phyloP scores from a whole-genome alignment of 2,329 filamentous ascomycete species.

The Penicillium verrucosum region DNA sequence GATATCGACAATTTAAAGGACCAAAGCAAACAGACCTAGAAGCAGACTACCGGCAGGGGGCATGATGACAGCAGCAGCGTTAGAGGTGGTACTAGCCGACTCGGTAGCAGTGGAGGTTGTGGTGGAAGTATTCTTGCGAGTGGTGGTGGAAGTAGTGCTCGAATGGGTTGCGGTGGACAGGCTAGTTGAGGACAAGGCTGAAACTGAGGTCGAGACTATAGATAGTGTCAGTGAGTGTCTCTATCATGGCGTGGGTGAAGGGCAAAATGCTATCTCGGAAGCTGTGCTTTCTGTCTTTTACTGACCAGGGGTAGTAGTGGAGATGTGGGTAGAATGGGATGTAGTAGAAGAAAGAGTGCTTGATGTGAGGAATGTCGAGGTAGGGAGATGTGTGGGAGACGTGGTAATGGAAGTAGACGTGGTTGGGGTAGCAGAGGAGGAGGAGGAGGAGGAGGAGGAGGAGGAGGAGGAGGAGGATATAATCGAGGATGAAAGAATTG shows the following conservation, averaged over 20 bases:
- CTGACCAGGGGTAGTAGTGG: conserved; percentile 27
- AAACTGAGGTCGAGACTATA: conserved; percentile 8
- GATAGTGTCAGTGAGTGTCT: conserved; percentile 6
- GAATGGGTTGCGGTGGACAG: conserved; percentile 17
- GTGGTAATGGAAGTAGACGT: conserved; percentile 4
- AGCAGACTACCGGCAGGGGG: conserved; percentile 31
- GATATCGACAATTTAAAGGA: conserved; percentile 16
- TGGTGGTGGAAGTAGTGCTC: conserved; percentile 20
- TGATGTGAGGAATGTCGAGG: conserved; percentile 2
- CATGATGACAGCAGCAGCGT: conserved; percentile 26
- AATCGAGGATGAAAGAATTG: conserved; percentile 15
- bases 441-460: conserved; percentile 16
- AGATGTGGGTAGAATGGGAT: conserved; percentile 2
- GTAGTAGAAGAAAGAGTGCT: conserved; percentile 7
- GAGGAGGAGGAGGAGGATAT: conserved; percentile 17
- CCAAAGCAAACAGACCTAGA: conserved; percentile 27
- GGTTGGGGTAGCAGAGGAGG: conserved; percentile 12
- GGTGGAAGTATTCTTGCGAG: conserved; percentile 15
- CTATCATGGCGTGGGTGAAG: neutral
- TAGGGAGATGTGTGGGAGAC: conserved; percentile 4
- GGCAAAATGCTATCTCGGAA: conserved; percentile 10
- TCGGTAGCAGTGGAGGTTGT: conserved; percentile 22
- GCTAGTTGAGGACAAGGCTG: neutral
- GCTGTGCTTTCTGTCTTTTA: conserved; percentile 19
- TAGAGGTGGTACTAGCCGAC: conserved; percentile 21